A percentile compares a stretch with the other conserved stretches of the same genome.
phyloP scores from a whole-genome alignment of 192 early-diverging fungal genomes.

The Linnemannia schmuckeri region DNA sequence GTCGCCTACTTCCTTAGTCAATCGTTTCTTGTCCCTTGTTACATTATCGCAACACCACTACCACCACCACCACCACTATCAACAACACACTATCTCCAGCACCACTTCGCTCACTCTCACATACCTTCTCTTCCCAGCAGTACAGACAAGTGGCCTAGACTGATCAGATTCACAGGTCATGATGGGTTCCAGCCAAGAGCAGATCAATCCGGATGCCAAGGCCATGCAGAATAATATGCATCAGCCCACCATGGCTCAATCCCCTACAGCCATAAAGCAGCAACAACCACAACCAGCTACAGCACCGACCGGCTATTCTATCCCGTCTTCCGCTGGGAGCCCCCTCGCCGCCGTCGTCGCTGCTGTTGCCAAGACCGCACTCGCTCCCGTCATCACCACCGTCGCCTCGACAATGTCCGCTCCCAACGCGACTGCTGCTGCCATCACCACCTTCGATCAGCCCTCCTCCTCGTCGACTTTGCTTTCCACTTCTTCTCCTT shows the following conservation, averaged over 20 bases:
- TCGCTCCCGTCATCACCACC: conserved; percentile 13
- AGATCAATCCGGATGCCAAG: not conserved
- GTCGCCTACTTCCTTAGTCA: not conserved
- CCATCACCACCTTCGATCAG: not conserved
- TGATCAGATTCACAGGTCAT: not conserved
- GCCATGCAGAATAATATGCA: not conserved
- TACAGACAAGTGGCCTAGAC: not conserved
- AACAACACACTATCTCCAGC: too few relatives aligned
- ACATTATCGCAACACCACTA: not conserved
- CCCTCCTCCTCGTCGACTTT: conserved; percentile 1
- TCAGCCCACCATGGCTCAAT: not conserved
- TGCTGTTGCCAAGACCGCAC: not conserved
- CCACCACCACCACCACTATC: not conserved
- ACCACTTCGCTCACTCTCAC: too few relatives aligned
- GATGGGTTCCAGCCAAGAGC: not conserved
- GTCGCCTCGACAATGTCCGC: conserved; percentile 2
- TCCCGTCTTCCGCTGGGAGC: not conserved
- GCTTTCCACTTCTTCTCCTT: not conserved
- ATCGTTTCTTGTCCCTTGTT: not conserved
- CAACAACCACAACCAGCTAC: not conserved
- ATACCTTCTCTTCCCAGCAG: too few relatives aligned
- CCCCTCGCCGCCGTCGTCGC: not conserved
- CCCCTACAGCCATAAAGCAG: not conserved
- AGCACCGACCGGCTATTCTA: conserved; percentile 5
- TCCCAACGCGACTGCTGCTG: not conserved